Conservation (phyloP, 2,329 filamentous ascomycete species). For the Fusarium sp. region DNA sequence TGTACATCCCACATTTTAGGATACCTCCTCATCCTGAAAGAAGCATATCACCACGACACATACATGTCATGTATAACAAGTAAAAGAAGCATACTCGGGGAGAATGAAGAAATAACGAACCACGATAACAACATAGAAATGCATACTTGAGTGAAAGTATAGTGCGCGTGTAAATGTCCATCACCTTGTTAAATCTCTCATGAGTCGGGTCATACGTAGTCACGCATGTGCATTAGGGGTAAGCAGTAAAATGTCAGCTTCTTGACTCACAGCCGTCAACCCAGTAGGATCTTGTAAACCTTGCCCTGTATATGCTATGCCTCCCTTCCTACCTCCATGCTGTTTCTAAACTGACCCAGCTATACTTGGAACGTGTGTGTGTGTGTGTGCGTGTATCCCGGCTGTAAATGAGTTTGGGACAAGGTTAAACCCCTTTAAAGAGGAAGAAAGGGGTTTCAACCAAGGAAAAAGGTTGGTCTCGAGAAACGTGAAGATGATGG, state of each 20-base stretch:
- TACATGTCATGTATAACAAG: constrained; percentile 28
- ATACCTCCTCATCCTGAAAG: constrained; percentile 7
- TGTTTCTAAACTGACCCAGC: constrained; percentile 27
- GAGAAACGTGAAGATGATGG: constrained; percentile 3
- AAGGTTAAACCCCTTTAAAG: constrained; percentile 10
- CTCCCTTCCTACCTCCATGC: background rate
- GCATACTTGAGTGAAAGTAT: background rate
- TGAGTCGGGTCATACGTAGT: background rate
- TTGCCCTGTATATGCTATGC: constrained; percentile 34
- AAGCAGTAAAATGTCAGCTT: background rate
- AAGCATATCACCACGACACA: background rate
- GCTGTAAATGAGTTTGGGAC: background rate
- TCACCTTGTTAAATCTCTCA: background rate
- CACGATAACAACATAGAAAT: background rate
- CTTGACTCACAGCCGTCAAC: constrained; percentile 6
- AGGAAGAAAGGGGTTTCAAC: background rate
- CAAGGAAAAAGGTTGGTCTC: constrained; percentile 16
- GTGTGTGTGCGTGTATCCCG: background rate
- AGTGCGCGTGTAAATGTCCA: background rate
- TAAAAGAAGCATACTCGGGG: background rate
- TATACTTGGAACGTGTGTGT: constrained; percentile 1
- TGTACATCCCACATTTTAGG: constrained; percentile 22
- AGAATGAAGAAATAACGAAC: background rate
- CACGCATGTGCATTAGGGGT: background rate
- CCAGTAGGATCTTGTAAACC: background rate